A percentile compares a stretch with the other conserved stretches of the same genome.
Conservation (phyloP, 2,329 filamentous ascomycete species). For the Exophiala bonariae region DNA sequence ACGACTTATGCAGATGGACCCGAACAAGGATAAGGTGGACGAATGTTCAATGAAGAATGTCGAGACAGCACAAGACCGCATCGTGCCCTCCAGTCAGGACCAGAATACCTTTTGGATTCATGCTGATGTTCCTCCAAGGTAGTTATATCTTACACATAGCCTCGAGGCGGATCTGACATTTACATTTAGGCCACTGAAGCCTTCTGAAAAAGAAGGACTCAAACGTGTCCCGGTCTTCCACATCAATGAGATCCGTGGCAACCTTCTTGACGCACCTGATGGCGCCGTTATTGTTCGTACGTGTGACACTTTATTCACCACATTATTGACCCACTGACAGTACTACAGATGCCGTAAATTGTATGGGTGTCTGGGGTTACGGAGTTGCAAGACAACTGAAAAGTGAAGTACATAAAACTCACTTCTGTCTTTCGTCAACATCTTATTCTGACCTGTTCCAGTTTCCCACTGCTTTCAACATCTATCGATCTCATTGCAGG, state of each 20-base stretch:
- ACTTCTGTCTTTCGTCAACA: too few relatives aligned
- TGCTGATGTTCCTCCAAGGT: neutral
- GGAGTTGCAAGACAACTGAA: constrained; percentile 59
- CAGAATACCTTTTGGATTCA: constrained; percentile 12
- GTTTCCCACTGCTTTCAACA: constrained; percentile 53
- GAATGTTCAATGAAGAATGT: constrained; percentile 1
- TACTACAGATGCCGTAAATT: constrained; percentile 57
- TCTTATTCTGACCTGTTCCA: constrained; percentile 20
- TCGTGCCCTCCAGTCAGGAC: constrained; percentile 3
- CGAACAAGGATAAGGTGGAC: too few relatives aligned
- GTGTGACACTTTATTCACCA: too few relatives aligned
- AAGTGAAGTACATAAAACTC: constrained; percentile 31
- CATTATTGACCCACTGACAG: too few relatives aligned
- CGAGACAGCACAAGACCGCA: constrained; percentile 16
- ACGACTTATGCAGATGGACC: neutral
- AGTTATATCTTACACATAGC: too few relatives aligned
- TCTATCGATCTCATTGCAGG: constrained; percentile 52
- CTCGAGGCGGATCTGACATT: too few relatives aligned
- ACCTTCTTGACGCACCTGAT: constrained; percentile 55
- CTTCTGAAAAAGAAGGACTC: too few relatives aligned
- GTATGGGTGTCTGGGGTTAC: constrained; percentile 56
- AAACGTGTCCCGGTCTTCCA: too few relatives aligned
- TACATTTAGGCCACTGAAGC: too few relatives aligned
- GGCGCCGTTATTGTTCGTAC: constrained; percentile 53
- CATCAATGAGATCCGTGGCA: constrained; percentile 18